Base-by-base conservation (phyloP, 768 basidiomycete species). In the Crepidotus variabilis region DNA sequence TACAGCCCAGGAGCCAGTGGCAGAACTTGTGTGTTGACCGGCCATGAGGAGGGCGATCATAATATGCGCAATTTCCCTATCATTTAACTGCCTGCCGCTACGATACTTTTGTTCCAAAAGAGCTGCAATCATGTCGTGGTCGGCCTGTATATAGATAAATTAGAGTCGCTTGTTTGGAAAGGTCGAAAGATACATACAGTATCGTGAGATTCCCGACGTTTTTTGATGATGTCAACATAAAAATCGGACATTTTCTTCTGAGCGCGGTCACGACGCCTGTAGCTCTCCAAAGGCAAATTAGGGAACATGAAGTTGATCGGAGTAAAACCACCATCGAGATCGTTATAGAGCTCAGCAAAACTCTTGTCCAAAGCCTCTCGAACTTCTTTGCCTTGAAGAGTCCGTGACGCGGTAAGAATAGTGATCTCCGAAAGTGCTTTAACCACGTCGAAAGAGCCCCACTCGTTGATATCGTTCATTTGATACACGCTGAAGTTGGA, bases 21-120 rank as follows among this genome's bases (percentile, higher is more conserved):
- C 88, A 13, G 97, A 97, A 63, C 90, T 92, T 0, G 97, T 99
- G 73, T 99, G 97, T 74, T 99, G 97, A 36, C 97, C 97, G 46
- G 97, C 97, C 97, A 99, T 98, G 60, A 99, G 86, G 47, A 99
- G 83, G 14, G 97, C 97, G 65, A 98, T 99, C 88, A 99, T 86
- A 67, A 99, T 95, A 68, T 98, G 97, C 0, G 97, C 94, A 57
- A 98, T 89, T 71, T 98, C 93, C 62, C 90, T 87, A 67, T 99
- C 94, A 58, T 78, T 81, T 39, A 98, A 79, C 1, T 78, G 67
- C 47, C 80, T 78, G 55, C 97, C 97, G 62, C 83, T 79, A 60
- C 90, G 89, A 74, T 99, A 98, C 51, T 76, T 81, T 67, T 94
- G 90, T 58, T 85, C 79, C 72, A 87, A 81, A 18, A 99, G 82